Base-by-base conservation (phyloP, 2,329 filamentous ascomycete species). In the Atkinsonella texensis region DNA sequence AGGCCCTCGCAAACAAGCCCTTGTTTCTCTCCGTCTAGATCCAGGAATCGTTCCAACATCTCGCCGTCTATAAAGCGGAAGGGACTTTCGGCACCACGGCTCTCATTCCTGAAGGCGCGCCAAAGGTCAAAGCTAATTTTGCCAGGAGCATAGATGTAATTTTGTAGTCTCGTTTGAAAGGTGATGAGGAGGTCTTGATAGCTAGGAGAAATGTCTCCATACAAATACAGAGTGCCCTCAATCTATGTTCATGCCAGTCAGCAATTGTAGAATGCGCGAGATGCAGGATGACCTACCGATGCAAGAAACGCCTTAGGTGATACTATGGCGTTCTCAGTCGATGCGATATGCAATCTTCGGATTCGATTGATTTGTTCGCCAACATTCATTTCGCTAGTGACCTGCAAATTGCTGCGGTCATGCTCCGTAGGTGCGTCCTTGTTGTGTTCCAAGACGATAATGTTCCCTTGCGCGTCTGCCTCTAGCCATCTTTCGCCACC, bases 311-410 rank as follows among this genome's bases (percentile, higher is more conserved):
- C 93, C 61, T 80, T 82, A 0, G 93, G 91, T 8, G 84, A 72
- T 8, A 96, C 81, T 28, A 84, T 73, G 9, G 87, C 81, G 56
- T 76, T 82, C 35, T 80, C 71, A 17, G 75, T 76, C 3, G 81
- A 73, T 31, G 80, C 75, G 10, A 94, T 80, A 50, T 84, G 75
- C 17, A 97, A 79, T 31, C 80, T 80, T 20, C 84, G 79, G 51
- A 97, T 95, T 33, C 82, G 79, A 63, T 98, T 98, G 51, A 97
- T 88, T 79, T 93, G 89, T 65, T 98, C 91, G 1, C 93, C 90
- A 10, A 98, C 74, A 44, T 85, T 82, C 56, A 97, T 81, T 66
- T 96, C 90, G 54, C 85, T 84, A 1, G 81, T 87, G 5, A 89
- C 74, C 42, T 87, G 77, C 57, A 97, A 70, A 31, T 81, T 75